A percentile compares a stretch with the other conserved stretches of the same genome.
These are phyloP conservation scores for Vairimorpha necatrix DNA, from an alignment of 371 early-diverging fungal species.

Conservation along the genomic window DNA sequence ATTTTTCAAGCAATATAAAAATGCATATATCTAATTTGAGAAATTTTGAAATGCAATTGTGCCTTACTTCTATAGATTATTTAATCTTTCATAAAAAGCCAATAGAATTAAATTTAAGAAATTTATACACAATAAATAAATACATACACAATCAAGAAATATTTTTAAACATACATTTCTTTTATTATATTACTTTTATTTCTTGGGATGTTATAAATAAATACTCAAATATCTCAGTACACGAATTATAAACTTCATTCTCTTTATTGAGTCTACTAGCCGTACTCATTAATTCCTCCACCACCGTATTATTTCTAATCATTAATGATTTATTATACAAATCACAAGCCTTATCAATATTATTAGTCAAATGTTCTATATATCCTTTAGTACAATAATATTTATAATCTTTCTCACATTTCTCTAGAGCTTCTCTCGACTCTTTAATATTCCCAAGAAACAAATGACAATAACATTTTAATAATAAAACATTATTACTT, in stretches of 20 bases:
- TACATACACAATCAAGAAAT: no score
- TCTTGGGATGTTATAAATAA: background rate
- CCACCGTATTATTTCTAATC: constrained; percentile 9
- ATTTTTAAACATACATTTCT: no score
- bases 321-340: constrained; percentile 38
- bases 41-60: no score
- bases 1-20: no score
- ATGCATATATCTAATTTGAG: no score
- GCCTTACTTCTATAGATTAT: no score
- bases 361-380: constrained; percentile 45
- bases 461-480: constrained; percentile 43
- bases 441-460: constrained; percentile 48
- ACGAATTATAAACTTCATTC: constrained; percentile 10
- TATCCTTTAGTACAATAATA: constrained; percentile 52
- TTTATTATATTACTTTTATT: background rate
- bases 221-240: constrained; percentile 13
- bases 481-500: constrained; percentile 22
- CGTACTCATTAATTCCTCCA: constrained; percentile 22
- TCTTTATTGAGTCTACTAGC: background rate
- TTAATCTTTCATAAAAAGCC: no score
- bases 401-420: constrained; percentile 30
- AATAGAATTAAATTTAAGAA: no score
- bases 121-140: no score
- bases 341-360: constrained; percentile 41
- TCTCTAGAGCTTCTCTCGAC: constrained; percentile 24